Base-by-base conservation (phyloP, 1,284 basidiomycete species). In the Peniophora sp. region DNA sequence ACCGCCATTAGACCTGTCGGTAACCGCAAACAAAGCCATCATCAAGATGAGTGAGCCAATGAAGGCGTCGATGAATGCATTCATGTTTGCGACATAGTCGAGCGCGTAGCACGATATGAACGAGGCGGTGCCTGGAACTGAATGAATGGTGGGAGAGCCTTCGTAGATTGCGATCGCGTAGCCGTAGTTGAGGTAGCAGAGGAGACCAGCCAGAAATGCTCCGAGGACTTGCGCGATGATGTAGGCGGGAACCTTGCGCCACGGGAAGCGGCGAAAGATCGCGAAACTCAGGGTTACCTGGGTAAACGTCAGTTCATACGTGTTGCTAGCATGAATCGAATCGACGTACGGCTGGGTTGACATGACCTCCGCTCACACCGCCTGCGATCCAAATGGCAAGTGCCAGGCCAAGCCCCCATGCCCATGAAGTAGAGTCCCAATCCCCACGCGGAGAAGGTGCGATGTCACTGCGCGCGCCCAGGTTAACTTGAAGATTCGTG, bases 21-120 rank as follows among this genome's bases (percentile, higher is more conserved):
- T 70, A n/a, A 67, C 55, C 61, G 64, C 60, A 18, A 73, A 60
- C 39, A 78, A 65, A 20, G 63, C 65, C 36, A 78, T 58, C 24
- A 84, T 64, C 10, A 87, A 67, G 32, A 85, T 60, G 6, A 74
- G 74, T 0, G 83, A 73, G 20, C 69, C 79, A 36, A 86, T 58
- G 58, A 85, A 83, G 67, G 85, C 80, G 14, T 73, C 67, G 59
- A 83, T 85, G 66, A 84, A 84, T 52, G 65, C 69, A 22, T 76
- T 76, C 9, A 73, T 75, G 36, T 70, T 62, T 17, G 76, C 74
- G 75, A 84, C 73, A 60, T 80, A 83, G 51, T 67, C 67, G 27
- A 85, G 84, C 27, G 37, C 37, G 15, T 41, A 41, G 18, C n/a
- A n/a, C n/a, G 37, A 5, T n/a, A 41, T 8, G 37, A 41, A 20